Conservation (phyloP, 164 flowering plant genomes). For the Piper betle region DNA sequence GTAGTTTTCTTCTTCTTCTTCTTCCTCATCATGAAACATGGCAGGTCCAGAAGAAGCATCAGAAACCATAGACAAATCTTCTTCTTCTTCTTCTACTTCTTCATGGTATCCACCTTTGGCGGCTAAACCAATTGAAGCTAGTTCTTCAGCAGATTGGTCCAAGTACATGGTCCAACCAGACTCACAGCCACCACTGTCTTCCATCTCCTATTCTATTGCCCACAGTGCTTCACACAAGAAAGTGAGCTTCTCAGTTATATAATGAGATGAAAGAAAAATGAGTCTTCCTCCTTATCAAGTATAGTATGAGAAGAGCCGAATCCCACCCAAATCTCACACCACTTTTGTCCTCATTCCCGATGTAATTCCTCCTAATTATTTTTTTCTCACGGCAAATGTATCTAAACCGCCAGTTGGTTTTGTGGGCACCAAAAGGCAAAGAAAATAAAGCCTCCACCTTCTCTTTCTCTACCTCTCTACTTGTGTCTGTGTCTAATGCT, state of each 20-base stretch:
- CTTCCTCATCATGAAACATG: slow-evolving; percentile 35
- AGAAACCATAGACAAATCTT: slow-evolving; percentile 79
- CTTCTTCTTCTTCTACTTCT: slow-evolving; percentile 22
- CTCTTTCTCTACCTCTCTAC: slow-evolving; percentile 2
- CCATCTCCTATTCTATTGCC: slow-evolving; percentile 34
- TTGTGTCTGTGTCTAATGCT: background rate
- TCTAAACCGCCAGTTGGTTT: slow-evolving; percentile 7
- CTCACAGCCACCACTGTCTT: slow-evolving; percentile 59
- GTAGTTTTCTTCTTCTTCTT: slow-evolving; percentile 27
- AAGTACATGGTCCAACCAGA: slow-evolving; percentile 90
- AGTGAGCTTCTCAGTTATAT: background rate
- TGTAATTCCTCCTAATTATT: background rate
- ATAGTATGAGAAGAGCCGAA: slow-evolving; percentile 2
- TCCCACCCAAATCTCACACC: slow-evolving; percentile 9
- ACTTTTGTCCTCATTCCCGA: slow-evolving; percentile 4
- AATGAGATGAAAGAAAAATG: background rate
- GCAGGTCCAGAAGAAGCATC: slow-evolving; percentile 97
- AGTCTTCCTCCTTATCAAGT: background rate
- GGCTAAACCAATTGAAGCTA: background rate
- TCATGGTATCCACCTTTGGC: background rate
- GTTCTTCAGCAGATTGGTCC: slow-evolving; percentile 29
- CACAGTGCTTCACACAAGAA: background rate
- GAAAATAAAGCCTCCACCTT: background rate
- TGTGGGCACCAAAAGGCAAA: background rate
- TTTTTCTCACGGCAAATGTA: slow-evolving; percentile 3